phyloP scores from a whole-genome alignment of 2,329 filamentous ascomycete genomes.

The Botrytis fragariae region DNA sequence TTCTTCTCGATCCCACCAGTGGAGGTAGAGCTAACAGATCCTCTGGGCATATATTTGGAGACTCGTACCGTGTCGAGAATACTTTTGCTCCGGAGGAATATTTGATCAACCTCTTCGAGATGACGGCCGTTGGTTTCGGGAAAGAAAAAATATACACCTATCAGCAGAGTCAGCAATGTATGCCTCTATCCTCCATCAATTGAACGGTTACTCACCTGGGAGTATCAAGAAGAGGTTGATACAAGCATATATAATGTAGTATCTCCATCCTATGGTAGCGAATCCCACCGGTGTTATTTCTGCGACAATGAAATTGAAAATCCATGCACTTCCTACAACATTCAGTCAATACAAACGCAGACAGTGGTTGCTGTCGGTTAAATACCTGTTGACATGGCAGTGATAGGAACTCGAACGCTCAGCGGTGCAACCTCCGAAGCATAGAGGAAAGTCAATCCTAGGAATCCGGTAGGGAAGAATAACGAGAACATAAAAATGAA shows the following conservation, averaged over 20 bases:
- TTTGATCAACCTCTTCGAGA: slow-evolving; percentile 37
- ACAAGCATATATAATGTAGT: slow-evolving; percentile 62
- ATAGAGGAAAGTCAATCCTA: slow-evolving; percentile 52
- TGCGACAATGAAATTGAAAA: slow-evolving; percentile 23
- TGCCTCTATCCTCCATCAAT: background rate
- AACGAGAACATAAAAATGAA: slow-evolving; percentile 52
- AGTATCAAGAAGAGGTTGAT: slow-evolving; percentile 22
- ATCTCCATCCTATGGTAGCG: slow-evolving; percentile 56
- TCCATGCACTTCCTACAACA: slow-evolving; percentile 16
- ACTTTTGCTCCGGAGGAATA: slow-evolving; percentile 22
- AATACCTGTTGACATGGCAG: slow-evolving; percentile 18
- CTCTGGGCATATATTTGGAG: background rate
- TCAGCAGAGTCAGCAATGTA: slow-evolving; percentile 1
- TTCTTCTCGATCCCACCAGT: background rate
- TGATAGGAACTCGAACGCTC: slow-evolving; percentile 45
- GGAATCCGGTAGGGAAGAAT: slow-evolving; percentile 52
- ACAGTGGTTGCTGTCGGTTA: background rate
- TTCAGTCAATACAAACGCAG: background rate
- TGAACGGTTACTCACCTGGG: background rate
- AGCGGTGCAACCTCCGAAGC: slow-evolving; percentile 56
- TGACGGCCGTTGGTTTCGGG: slow-evolving; percentile 53
- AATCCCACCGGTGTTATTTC: slow-evolving; percentile 41
- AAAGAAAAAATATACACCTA: slow-evolving; percentile 53
- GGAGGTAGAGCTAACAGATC: background rate
- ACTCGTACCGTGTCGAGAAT: slow-evolving; percentile 10